phyloP scores from a whole-genome alignment of 2,329 filamentous ascomycete species.

The Fulvia fulva region DNA sequence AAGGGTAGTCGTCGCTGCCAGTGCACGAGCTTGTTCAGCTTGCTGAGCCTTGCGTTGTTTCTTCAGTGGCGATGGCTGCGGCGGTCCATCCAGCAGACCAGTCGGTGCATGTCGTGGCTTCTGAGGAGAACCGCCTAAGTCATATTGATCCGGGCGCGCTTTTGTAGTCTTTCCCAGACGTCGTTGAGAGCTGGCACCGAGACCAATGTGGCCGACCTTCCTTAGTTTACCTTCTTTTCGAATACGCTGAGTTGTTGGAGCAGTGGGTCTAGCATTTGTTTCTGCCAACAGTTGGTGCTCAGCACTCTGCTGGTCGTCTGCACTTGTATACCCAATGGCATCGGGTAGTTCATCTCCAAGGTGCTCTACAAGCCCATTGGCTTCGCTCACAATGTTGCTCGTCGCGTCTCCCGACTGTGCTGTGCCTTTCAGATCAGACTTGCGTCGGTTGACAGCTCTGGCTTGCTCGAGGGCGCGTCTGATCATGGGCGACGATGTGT shows the following conservation, averaged over 20 bases:
- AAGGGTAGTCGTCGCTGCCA: neutral
- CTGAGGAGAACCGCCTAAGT: neutral
- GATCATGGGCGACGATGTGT: neutral
- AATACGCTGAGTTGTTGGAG: neutral
- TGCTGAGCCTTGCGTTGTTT: neutral
- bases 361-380: neutral
- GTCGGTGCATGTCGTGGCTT: neutral
- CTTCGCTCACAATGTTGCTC: neutral
- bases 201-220: neutral
- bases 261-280: neutral
- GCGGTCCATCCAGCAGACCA: neutral
- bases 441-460: neutral
- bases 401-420: neutral
- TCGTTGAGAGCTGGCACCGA: neutral
- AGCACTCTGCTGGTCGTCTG: neutral
- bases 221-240: neutral
- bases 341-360: neutral
- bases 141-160: constrained; percentile 6
- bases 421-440: neutral
- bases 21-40: neutral
- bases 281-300: neutral
- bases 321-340: neutral
- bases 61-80: neutral
- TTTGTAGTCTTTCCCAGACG: neutral
- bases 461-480: neutral